A percentile compares a stretch with the other conserved stretches of the same genome.
Conservation (phyloP, 1,284 basidiomycete genomes). For the Fomitiporia mediterranea region DNA sequence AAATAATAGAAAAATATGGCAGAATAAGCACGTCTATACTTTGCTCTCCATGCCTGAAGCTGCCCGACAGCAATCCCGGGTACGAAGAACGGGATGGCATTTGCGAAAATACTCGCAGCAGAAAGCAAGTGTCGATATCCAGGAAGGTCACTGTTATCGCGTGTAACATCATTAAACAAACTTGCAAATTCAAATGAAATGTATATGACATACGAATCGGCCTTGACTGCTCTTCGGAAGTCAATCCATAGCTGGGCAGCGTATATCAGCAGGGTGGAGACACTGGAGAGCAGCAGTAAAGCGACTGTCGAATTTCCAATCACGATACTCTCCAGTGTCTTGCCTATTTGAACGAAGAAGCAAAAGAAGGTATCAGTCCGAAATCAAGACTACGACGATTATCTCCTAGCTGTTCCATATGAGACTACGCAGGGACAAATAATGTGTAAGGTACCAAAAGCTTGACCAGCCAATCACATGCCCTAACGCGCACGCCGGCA, state of each 20-base stretch:
- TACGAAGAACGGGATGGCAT: conserved; percentile 5
- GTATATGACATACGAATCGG: conserved; percentile 1
- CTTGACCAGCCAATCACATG: no score
- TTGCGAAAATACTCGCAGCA: conserved; percentile 7
- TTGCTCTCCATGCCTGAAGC: neutral
- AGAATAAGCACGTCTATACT: conserved; percentile 10
- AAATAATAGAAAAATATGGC: neutral
- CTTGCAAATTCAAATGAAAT: no score
- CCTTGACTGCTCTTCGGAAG: conserved; percentile 9
- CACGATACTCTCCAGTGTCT: conserved; percentile 1
- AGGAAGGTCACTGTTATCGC: conserved; percentile 6
- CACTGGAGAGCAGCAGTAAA: neutral
- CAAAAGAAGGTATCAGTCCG: no score
- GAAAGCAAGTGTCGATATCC: conserved; percentile 9
- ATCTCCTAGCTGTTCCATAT: no score
- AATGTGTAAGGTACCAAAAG: no score
- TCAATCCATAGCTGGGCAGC: conserved; percentile 8
- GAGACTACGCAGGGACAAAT: no score
- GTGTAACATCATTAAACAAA: no score
- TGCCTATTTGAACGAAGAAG: no score
- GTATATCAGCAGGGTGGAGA: conserved; percentile 6
- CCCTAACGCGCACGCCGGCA: no score
- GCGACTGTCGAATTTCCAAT: conserved; percentile 4
- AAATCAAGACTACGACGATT: no score
- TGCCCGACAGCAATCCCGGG: conserved; percentile 9